Evolutionary conservation across 495 filamentous ascomycete genomes (phyloP), one percentile per base, ranked within the genome.

Genomic region (Hypoxylon lenormandii): DNA sequence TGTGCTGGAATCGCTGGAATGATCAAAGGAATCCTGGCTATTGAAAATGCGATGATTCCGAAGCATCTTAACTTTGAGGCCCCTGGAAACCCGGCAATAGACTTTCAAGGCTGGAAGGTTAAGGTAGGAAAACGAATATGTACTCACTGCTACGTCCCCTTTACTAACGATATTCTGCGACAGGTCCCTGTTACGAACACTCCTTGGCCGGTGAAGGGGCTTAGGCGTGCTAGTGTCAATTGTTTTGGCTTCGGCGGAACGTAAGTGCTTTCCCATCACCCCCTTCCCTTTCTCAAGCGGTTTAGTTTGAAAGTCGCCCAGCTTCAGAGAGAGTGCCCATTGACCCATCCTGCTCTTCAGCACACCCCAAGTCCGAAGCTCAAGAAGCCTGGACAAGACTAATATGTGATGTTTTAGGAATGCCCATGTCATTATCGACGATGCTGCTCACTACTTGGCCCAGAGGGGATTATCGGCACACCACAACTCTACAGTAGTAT

Each of bases 21-120:
- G 19, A 80, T 87, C 56, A 88, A 88, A 64, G 78, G 79, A 0
- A 70, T 80, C 11, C 65, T 86, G 38, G 79, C 81, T 60, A 69
- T 88, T 4, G 81, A 88, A 56, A 66, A 87, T 80, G 79, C 76
- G 0, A 51, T 77, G 30, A 83, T 87, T 26, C 82, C 79, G 2
- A 77, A 81, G 4, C 80, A 67, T 47, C 68, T 79, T 36, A 77
- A 78, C 52, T 80, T 82, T 37, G 72, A 83, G 33, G 74, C 74
- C 18, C 76, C 77, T 1, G 66, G 66, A 2, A 86, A 85, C 48
- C 77, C 79, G 7, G 73, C 72, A 18, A 59, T 81, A 18, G 69
- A 74, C 13, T 71, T 80, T 6, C 63, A 80, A 4, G 66, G 64
- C 37, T 79, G 78, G 73, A 75, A 71, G 3, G 50, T 81, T 0